Base-by-base conservation (phyloP, 2,329 filamentous ascomycete genomes). In the Aspergillus sp. region DNA sequence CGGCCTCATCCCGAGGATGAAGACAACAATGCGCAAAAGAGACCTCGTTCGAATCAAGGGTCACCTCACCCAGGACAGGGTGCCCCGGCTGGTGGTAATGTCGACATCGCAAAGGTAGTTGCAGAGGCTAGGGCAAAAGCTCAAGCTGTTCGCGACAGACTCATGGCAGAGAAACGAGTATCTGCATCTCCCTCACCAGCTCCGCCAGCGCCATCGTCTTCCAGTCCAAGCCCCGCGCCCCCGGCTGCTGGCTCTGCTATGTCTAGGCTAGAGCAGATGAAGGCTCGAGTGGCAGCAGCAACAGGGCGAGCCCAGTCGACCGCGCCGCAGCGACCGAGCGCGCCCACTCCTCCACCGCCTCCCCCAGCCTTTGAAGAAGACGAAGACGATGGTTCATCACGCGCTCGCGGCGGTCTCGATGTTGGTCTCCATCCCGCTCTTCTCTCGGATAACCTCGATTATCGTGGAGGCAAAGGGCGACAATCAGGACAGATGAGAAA, bases 341-440 rank as follows among this genome's bases (percentile, higher is more conserved):
- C 45, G 7, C 60, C 63, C 17, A 54, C 59, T 17, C 62, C 58
- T 3, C 77, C 73, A 40, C 79, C 69, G 23, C 75, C 68, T 62
- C 77, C 73, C 41, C 79, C 69, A 52, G 73, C 76, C 24, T 75
- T 75, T 54, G 81, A 80, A 63, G 80, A 80, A 64, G 80, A 85
- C 70, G 75, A 79, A 66, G 80, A 85, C 70, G 75, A 79, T 64
- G 73, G 74, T 24, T 66, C 77, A 61, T 73, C 76, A 9, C 75
- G 72, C 59, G 88, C 80, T 45, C 78, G 82, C 65, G 89, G 90
- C 58, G 90, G 90, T 19, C 75, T 93, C 46, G 89, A 90, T 64
- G 86, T 91, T 27, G 89, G 88, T 27, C 79, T 93, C 56, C 90
- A 93, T 70, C 91, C 91, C 33, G 89, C 89, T 7, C 80, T 96